phyloP scores from a whole-genome alignment of 306 rosid species.

The Spatholobus suberectus region DNA sequence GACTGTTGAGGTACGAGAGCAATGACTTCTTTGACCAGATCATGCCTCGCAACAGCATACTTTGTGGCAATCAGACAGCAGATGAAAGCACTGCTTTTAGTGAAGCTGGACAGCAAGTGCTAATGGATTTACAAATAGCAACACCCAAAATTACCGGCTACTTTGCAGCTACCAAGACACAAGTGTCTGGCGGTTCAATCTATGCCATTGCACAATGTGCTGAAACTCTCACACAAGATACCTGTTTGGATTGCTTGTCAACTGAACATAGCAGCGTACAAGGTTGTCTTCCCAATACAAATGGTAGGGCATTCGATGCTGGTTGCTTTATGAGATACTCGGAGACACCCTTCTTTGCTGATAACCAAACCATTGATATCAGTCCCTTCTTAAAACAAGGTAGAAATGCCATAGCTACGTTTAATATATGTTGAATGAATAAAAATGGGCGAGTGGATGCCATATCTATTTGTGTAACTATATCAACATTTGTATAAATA shows the following conservation, averaged over 20 bases:
- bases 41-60: background rate
- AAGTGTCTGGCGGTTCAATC: slow-evolving; percentile 26
- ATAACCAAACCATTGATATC: slow-evolving; percentile 55
- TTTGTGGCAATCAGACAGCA: background rate
- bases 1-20: background rate
- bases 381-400: slow-evolving; percentile 45
- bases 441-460: slow-evolving; percentile 56
- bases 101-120: slow-evolving; percentile 48
- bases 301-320: slow-evolving; percentile 58
- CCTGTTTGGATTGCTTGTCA: slow-evolving; percentile 25
- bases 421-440: slow-evolving; percentile 24
- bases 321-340: slow-evolving; percentile 78
- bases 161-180: slow-evolving; percentile 50
- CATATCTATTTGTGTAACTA: slow-evolving; percentile 31
- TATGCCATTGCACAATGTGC: slow-evolving; percentile 73
- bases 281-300: slow-evolving; percentile 53
- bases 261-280: slow-evolving; percentile 34
- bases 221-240: slow-evolving; percentile 38
- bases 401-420: slow-evolving; percentile 19
- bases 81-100: background rate
- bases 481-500: background rate
- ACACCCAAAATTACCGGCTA: slow-evolving; percentile 46
- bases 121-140: slow-evolving; percentile 10
- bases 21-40: background rate
- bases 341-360: slow-evolving; percentile 54